Percentiles rank a stretch among this genome's conserved stretches.
These are phyloP conservation scores for Mycena sp. DNA, from an alignment of 1,284 basidiomycete species.

Conservation along the genomic window DNA sequence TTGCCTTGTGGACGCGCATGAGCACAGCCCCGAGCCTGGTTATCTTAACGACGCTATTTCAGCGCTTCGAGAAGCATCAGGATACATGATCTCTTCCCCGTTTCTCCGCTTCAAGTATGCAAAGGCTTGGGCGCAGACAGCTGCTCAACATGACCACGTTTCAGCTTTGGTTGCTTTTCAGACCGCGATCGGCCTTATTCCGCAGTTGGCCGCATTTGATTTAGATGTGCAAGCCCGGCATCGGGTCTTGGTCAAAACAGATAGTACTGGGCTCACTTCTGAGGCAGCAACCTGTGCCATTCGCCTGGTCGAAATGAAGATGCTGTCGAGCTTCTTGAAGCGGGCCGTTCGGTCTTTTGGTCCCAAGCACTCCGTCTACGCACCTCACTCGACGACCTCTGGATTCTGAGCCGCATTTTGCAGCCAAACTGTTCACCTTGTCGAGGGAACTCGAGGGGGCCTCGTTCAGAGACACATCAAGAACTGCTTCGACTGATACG, in stretches of 20 bases:
- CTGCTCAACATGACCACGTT: neutral
- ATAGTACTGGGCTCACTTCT: neutral
- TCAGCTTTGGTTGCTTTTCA: neutral
- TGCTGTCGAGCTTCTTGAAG: constrained; percentile 7
- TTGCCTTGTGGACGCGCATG: neutral
- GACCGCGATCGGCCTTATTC: neutral
- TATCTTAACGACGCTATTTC: neutral
- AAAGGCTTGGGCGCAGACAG: neutral
- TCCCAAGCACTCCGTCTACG: neutral
- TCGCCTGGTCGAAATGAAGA: neutral
- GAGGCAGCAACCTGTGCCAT: constrained; percentile 1
- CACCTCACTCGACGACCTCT: neutral
- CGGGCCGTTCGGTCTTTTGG: constrained; percentile 1
- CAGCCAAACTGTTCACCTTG: neutral
- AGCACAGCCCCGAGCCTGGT: neutral
- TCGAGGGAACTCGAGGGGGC: neutral
- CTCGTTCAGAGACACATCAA: neutral
- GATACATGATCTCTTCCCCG: neutral
- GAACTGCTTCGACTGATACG: neutral
- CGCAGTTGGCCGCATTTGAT: neutral
- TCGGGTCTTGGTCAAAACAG: neutral
- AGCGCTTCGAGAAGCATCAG: neutral
- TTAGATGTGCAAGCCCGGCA: neutral
- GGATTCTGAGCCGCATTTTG: neutral
- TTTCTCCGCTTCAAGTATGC: neutral